Evolutionary conservation across 2,329 filamentous ascomycete genomes (phyloP).

Genomic region (Apiospora pterosperma): DNA sequence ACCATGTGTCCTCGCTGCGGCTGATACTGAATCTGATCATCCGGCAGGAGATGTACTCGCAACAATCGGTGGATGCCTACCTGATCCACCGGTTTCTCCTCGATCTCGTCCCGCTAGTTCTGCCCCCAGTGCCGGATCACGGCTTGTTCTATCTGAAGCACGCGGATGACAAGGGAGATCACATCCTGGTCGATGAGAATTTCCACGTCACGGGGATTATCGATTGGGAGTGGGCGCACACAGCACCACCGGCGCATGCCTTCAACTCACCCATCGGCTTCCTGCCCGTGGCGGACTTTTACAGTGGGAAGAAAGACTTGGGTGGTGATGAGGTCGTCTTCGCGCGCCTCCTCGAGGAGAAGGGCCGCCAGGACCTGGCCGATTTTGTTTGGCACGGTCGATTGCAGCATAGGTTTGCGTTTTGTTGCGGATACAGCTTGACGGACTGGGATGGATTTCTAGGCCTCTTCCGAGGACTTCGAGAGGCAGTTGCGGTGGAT

Average conservation of each 20-base stretch:
- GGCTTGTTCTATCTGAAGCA: constrained; percentile 42
- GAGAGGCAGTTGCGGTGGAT: constrained; percentile 30
- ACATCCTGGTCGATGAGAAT: constrained; percentile 42
- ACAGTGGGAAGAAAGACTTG: constrained; percentile 29
- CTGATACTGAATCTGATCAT: constrained; percentile 35
- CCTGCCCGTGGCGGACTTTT: constrained; percentile 38
- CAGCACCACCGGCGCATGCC: constrained; percentile 30
- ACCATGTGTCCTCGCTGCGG: constrained; percentile 28
- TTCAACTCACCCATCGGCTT: constrained; percentile 40
- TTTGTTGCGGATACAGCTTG: constrained; percentile 40
- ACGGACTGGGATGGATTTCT: constrained; percentile 39
- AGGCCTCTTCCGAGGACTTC: constrained; percentile 36
- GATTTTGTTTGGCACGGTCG: constrained; percentile 32
- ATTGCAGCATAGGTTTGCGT: constrained; percentile 34
- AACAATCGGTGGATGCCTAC: constrained; percentile 32
- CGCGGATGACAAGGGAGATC: constrained; percentile 45
- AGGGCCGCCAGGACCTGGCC: constrained; percentile 33
- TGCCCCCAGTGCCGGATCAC: constrained; percentile 18
- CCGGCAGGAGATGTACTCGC: constrained; percentile 32
- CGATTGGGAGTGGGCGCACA: constrained; percentile 39
- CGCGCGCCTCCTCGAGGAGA: constrained; percentile 29
- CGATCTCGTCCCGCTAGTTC: constrained; percentile 28
- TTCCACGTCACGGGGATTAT: constrained; percentile 46
- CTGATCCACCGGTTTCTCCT: constrained; percentile 39
- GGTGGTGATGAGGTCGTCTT: constrained; percentile 36